Conservation (phyloP, 2,329 filamentous ascomycete genomes). For the Colletotrichum tropicale region DNA sequence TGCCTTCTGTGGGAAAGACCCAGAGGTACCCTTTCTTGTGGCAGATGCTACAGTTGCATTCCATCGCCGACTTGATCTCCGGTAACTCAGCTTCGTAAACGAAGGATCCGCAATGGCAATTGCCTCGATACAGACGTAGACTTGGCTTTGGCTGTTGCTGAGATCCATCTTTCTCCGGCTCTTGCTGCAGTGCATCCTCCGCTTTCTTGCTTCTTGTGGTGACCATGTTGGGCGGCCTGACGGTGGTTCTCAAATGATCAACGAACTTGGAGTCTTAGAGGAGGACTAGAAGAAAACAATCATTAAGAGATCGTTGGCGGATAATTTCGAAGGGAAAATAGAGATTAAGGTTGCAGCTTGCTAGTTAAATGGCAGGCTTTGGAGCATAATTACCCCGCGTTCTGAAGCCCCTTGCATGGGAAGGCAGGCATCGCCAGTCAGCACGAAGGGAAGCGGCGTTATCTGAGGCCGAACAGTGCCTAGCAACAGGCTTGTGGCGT, state of each 20-base stretch:
- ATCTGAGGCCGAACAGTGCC: not conserved
- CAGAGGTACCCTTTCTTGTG: conserved; percentile 50
- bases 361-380: not conserved
- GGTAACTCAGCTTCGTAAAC: conserved; percentile 56
- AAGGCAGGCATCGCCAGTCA: not conserved
- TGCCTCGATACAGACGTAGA: conserved; percentile 48
- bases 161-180: not conserved
- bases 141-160: not conserved
- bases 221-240: not conserved
- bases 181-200: not conserved
- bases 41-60: conserved; percentile 74
- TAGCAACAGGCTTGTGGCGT: not conserved
- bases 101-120: conserved; percentile 61
- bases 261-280: not conserved
- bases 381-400: not conserved
- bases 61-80: conserved; percentile 58
- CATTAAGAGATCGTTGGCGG: not conserved
- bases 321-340: not conserved
- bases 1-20: conserved; percentile 31
- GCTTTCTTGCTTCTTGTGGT: not conserved
- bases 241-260: not conserved
- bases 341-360: not conserved
- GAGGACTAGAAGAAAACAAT: not conserved
- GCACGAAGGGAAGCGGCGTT: not conserved
- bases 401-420: not conserved